Percentiles rank a stretch among this genome's conserved stretches.
Conservation (phyloP, 805 yeast species). For the Yamadazyma paraphyllophila region DNA sequence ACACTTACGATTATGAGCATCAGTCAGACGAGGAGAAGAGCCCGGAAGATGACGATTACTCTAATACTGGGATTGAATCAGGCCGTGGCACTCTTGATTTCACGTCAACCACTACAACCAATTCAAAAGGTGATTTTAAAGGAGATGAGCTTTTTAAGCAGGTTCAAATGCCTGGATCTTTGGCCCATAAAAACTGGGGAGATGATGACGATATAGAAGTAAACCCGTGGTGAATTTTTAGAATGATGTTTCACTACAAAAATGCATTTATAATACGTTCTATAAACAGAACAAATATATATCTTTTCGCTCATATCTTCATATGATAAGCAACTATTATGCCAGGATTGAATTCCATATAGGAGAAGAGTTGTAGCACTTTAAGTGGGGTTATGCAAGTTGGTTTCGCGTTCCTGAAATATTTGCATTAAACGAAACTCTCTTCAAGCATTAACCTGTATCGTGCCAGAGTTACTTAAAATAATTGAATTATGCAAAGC, state of each 20-base stretch:
- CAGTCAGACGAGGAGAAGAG: conserved; percentile 22
- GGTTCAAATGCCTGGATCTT: conserved; percentile 47
- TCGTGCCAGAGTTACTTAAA: too few relatives aligned
- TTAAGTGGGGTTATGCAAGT: not conserved
- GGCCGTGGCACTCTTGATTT: not conserved
- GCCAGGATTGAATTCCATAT: not conserved
- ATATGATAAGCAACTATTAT: not conserved
- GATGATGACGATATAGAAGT: conserved; percentile 38
- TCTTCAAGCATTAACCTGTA: too few relatives aligned
- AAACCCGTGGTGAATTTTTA: conserved; percentile 58
- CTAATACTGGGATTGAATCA: conserved; percentile 11
- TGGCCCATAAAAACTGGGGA: conserved; percentile 51
- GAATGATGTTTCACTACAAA: not conserved
- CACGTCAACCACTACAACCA: not conserved
- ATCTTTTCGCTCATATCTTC: not conserved
- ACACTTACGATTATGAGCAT: conserved; percentile 27
- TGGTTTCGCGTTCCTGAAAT: not conserved
- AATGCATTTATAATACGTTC: not conserved
- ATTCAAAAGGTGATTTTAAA: conserved; percentile 19
- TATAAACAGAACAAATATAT: not conserved
- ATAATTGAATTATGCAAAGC: too few relatives aligned
- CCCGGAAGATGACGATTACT: conserved; percentile 22
- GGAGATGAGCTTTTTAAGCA: conserved; percentile 51
- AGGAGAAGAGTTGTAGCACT: not conserved
- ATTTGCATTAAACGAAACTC: not conserved